Evolutionary conservation across 495 filamentous ascomycete genomes (phyloP), one percentile per base, ranked within the genome.

Genomic region (Ramalina intermedia): DNA sequence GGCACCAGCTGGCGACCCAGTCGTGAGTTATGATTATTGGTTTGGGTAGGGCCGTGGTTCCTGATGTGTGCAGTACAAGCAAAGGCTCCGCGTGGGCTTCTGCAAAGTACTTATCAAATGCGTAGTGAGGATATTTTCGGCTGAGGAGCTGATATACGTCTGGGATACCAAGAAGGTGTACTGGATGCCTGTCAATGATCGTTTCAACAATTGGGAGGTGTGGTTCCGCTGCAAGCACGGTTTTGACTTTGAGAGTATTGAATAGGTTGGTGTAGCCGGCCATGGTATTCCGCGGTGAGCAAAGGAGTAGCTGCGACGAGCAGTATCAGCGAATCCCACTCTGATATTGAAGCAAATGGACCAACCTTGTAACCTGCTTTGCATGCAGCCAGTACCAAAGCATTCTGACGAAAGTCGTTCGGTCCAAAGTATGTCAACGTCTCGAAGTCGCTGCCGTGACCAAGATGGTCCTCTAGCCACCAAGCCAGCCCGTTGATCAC

Each of bases 321-420:
- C 29, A 33, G 29, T 33, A 33, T 33, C 29, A 33, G 29, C 29
- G 8, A 11, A 11, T 33, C 29, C 0, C 7, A 13, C 12, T 11
- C 3, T 13, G 29, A 33, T 11, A 1, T 17, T 13, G 13, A 9
- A 14, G 8, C 3, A n/a, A 1, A 35, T 20, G 16, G 13, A 29
- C 40, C 6, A 8, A 69, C 65, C 46, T 63, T 68, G 53, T 74
- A 72, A 9, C 71, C 71, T 13, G 61, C 62, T 51, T 75, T 75
- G 21, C 69, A 39, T 4, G 69, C 64, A 0, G 63, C 71, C 6
- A 73, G 43, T 0, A 69, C 46, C 1, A 71, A 38, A 11, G 64
- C 59, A 5, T 56, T 53, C 45, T 71, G 66, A 20, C 69, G 54
- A 1, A 73, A n/a, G 47, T 77, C 66, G 43, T 68, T 63, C 14